Percentiles rank a stretch among this genome's conserved stretches.
phyloP scores from a whole-genome alignment of 306 rosid species.

The Urtica urens region DNA sequence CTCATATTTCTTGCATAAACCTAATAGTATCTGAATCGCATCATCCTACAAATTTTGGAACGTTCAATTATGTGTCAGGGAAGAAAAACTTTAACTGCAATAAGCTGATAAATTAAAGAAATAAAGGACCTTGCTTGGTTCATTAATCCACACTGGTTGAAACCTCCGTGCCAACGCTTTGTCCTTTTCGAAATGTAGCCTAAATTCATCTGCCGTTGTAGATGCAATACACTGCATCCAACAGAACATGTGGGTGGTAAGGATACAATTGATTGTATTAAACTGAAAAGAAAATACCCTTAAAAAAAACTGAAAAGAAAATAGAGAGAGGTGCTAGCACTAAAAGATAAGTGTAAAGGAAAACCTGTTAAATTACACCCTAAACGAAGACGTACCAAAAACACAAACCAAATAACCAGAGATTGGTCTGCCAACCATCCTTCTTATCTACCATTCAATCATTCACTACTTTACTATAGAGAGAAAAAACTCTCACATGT shows the following conservation, averaged over 20 bases:
- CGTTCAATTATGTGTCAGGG: slow-evolving; percentile 14
- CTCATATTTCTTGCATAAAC: slow-evolving; percentile 63
- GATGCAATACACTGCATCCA: slow-evolving; percentile 78
- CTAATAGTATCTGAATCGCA: slow-evolving; percentile 53
- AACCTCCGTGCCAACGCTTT: slow-evolving; percentile 80
- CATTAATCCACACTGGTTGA: slow-evolving; percentile 80
- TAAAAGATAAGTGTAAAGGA: too few species aligned
- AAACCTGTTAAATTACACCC: too few species aligned
- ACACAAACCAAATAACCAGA: too few species aligned
- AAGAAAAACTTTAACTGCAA: slow-evolving; percentile 5
- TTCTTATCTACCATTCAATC: too few species aligned
- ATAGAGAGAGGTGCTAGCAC: too few species aligned
- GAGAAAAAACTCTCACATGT: slow-evolving; percentile 49
- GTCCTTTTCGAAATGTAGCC: slow-evolving; percentile 73
- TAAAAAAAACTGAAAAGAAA: neutral
- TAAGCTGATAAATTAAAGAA: slow-evolving; percentile 2
- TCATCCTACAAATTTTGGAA: slow-evolving; percentile 35
- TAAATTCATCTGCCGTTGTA: slow-evolving; percentile 74
- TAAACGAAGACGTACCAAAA: too few species aligned
- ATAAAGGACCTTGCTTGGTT: slow-evolving; percentile 68
- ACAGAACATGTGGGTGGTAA: slow-evolving; percentile 13
- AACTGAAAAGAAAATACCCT: neutral
- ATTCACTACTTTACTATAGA: too few species aligned
- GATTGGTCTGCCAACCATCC: too few species aligned
- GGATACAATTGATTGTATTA: neutral